Evolutionary conservation across 192 early-diverging fungal genomes (phyloP), one percentile per base, ranked within the genome.

Genomic region (Rhizophagus sp.): DNA sequence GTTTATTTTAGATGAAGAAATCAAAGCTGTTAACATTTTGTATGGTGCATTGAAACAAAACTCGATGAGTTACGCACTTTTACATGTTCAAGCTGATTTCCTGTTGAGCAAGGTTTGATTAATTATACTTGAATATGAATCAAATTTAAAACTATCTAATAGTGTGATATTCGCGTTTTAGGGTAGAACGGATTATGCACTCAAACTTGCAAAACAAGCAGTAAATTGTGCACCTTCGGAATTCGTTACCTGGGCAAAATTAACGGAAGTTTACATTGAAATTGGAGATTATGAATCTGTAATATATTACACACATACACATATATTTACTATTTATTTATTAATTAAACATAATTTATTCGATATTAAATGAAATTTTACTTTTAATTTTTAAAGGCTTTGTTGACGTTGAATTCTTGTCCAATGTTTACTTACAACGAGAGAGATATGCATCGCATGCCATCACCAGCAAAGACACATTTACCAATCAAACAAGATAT

Each of bases 381-480:
- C 44, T 2, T 47, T 47, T 15, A 25, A 30, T 30, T 12, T 81
- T 36, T 82, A 73, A 87, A 93, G 91, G 98, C 98, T 24, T 87
- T 99, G 15, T 88, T 99, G 76, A 94, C 97, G 0, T 90, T 99
- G 77, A 99, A 99, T 83, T 95, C 97, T 19, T 99, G 98, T 83
- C 98, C 98, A 11, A 99, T 99, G 98, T 99, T 98, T 82, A 96
- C 97, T 0, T 97, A 90, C 84, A 90, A 89, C 65, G 94, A 96
- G 76, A 87, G 91, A 62, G 97, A 98, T 79, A 86, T 93, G 80
- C 96, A 96, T 75, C 92, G 96, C 41, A 96, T 97, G 93, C 97
- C 96, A 8, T 84, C 93, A 9, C 95, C 96, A 13, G 92, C 93
- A 13, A 92, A 95, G 62, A 92, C 94, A 22, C 95, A 98, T 84